Percentiles rank a stretch among this genome's conserved stretches.
Conservation (phyloP, 805 yeast genomes). For the Metschnikowia cubensis region DNA sequence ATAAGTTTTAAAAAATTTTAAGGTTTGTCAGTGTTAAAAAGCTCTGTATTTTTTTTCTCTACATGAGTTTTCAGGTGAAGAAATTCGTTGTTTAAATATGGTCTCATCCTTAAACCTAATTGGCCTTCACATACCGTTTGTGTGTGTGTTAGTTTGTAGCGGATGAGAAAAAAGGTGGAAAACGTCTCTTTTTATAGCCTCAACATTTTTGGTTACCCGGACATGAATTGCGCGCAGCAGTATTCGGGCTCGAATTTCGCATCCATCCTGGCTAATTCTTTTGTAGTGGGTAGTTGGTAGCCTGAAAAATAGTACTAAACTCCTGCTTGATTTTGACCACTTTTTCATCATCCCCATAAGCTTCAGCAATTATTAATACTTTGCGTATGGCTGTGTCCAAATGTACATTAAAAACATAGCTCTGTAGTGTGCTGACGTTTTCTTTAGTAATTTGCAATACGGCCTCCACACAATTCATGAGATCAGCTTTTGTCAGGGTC, state of each 20-base stretch:
- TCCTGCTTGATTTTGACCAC: background rate
- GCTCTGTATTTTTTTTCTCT: conserved; percentile 57
- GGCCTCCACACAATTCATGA: conserved; percentile 1
- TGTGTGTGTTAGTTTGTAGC: background rate
- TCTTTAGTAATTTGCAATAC: background rate
- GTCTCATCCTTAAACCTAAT: conserved; percentile 17
- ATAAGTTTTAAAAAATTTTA: conserved; percentile 1
- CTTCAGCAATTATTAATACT: conserved; percentile 1
- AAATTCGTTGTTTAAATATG: conserved; percentile 46
- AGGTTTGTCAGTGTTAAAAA: conserved; percentile 59
- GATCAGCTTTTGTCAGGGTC: background rate
- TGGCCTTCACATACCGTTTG: conserved; percentile 15
- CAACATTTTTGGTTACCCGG: conserved; percentile 16
- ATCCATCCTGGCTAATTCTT: background rate
- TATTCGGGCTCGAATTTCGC: conserved; percentile 1
- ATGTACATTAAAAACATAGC: conserved; percentile 10
- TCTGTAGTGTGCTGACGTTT: background rate
- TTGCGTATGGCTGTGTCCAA: conserved; percentile 16
- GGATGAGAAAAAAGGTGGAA: background rate
- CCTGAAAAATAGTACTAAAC: background rate
- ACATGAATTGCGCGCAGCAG: background rate
- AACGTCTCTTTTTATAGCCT: conserved; percentile 9
- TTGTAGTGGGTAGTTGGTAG: background rate
- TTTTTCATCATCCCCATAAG: background rate
- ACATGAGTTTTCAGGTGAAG: conserved; percentile 66